These are phyloP conservation scores for Papiliotrema terrestris DNA, from an alignment of 1,284 basidiomycete genomes.

Conservation along the genomic window DNA sequence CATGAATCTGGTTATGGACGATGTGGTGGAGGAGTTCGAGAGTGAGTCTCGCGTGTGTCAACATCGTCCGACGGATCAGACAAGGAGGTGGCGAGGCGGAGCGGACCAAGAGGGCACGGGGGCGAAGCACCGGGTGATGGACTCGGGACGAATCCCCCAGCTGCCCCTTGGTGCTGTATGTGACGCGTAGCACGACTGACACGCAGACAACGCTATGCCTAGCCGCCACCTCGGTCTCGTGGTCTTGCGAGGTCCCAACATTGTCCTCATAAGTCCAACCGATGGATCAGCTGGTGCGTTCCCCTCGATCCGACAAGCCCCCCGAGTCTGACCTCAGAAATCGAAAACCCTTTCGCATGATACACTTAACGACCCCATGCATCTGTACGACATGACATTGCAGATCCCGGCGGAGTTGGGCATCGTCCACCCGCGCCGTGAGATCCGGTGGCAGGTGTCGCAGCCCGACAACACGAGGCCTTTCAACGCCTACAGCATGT, in stretches of 20 bases:
- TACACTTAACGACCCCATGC: not conserved
- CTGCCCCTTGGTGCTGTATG: too few relatives aligned
- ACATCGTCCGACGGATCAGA: too few relatives aligned
- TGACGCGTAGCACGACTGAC: too few relatives aligned
- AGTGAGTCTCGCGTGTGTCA: slow-evolving; percentile 38
- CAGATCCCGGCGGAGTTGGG: too few relatives aligned
- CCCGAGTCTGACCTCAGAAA: slow-evolving; percentile 25
- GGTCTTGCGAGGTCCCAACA: slow-evolving; percentile 85
- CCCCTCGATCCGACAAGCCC: not conserved
- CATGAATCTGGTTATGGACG: slow-evolving; percentile 72
- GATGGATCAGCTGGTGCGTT: slow-evolving; percentile 72
- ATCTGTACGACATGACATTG: not conserved
- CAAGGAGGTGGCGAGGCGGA: too few relatives aligned
- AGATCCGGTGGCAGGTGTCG: too few relatives aligned
- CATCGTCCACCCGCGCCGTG: not conserved
- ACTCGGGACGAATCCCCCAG: too few relatives aligned
- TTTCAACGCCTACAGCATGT: too few relatives aligned
- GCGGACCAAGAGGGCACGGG: not conserved
- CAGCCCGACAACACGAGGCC: too few relatives aligned
- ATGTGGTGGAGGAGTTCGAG: slow-evolving; percentile 50
- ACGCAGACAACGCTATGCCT: slow-evolving; percentile 62
- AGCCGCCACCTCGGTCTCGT: slow-evolving; percentile 71
- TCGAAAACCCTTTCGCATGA: slow-evolving; percentile 47
- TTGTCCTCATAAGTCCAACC: slow-evolving; percentile 85
- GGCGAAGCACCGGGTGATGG: not conserved